Percentiles rank a stretch among this genome's conserved stretches.
Conservation (phyloP, 768 basidiomycete species). For the Boletus reticuloceps region DNA sequence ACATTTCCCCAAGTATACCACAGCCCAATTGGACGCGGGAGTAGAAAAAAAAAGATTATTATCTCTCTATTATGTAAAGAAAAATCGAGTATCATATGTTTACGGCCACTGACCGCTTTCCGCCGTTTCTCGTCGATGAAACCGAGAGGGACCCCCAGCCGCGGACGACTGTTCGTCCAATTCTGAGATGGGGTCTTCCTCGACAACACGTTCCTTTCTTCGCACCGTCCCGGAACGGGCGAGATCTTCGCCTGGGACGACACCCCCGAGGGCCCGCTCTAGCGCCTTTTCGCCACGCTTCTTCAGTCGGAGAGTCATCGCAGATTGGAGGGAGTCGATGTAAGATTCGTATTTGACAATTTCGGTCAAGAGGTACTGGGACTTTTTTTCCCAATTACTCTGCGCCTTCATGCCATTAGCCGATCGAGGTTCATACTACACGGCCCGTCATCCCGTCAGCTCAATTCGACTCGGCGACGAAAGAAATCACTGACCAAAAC, state of each 20-base stretch:
- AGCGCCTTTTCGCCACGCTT: constrained; percentile 87
- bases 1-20: constrained; percentile 12
- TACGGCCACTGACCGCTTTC: constrained; percentile 31
- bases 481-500: constrained; percentile 51
- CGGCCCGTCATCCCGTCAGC: background rate
- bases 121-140: constrained; percentile 45
- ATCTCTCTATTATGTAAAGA: constrained; percentile 14
- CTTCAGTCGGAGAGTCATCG: constrained; percentile 82
- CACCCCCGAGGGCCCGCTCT: constrained; percentile 51
- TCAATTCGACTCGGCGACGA: background rate
- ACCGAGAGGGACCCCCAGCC: constrained; percentile 26
- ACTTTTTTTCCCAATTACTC: constrained; percentile 92
- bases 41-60: background rate
- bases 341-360: constrained; percentile 96
- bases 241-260: constrained; percentile 32
- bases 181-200: constrained; percentile 49
- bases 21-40: background rate
- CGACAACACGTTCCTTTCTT: constrained; percentile 39
- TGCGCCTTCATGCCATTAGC: constrained; percentile 72
- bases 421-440: constrained; percentile 71
- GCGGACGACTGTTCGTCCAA: constrained; percentile 37
- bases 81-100: constrained; percentile 19
- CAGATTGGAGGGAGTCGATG: constrained; percentile 82
- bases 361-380: constrained; percentile 84
- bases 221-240: constrained; percentile 30